Evolutionary conservation across 345 rosid genomes (phyloP).

Genomic region (Populus davidiana): DNA sequence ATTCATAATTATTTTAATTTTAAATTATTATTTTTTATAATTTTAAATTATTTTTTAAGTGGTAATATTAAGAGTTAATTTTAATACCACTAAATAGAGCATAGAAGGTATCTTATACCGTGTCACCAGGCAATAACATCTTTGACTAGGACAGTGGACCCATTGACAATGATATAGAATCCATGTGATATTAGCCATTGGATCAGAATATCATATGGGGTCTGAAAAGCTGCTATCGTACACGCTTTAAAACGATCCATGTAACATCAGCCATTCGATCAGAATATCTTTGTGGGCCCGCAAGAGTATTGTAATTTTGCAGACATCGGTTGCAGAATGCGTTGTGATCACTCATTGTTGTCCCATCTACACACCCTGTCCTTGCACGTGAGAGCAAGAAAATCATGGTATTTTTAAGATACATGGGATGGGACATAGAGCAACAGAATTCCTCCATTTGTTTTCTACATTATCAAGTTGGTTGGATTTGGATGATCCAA

Average conservation of each 20-base stretch:
- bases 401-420: background rate
- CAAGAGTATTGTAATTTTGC: background rate
- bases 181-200: slow-evolving; percentile 12
- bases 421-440: too few relatives aligned
- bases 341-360: background rate
- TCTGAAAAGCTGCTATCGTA: background rate
- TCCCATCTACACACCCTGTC: background rate
- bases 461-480: too few relatives aligned
- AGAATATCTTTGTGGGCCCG: slow-evolving; percentile 12
- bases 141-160: background rate
- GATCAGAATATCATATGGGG: slow-evolving; percentile 12
- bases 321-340: too few relatives aligned
- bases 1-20: too few relatives aligned
- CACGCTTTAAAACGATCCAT: too few relatives aligned
- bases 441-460: too few relatives aligned
- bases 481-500: too few relatives aligned
- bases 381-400: background rate
- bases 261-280: background rate
- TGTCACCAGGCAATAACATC: background rate
- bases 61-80: too few relatives aligned
- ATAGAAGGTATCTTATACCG: background rate
- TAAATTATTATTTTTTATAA: too few relatives aligned
- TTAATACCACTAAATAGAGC: too few relatives aligned
- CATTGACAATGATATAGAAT: background rate
- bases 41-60: too few relatives aligned